These are phyloP conservation scores for Rubroshorea leprosula DNA, from an alignment of 345 rosid species.

Conservation along the genomic window DNA sequence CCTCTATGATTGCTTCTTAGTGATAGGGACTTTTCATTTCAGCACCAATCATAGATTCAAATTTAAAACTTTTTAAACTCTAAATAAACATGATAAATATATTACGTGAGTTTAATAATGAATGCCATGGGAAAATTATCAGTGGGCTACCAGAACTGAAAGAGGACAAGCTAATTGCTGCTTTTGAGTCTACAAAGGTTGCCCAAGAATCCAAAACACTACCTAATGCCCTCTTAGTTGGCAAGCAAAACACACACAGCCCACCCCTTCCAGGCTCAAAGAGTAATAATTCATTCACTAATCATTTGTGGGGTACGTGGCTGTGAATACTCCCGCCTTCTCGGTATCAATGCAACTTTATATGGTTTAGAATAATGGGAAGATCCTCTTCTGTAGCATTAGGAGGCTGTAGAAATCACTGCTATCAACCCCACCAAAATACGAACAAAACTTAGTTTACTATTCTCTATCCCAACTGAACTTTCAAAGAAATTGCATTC, in stretches of 20 bases:
- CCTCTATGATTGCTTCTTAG: too few relatives aligned
- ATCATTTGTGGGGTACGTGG: constrained; percentile 15
- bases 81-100: neutral
- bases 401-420: too few relatives aligned
- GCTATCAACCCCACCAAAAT: too few relatives aligned
- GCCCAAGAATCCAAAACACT: constrained; percentile 14
- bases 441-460: too few relatives aligned
- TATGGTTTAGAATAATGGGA: too few relatives aligned
- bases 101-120: neutral
- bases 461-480: too few relatives aligned
- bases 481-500: too few relatives aligned
- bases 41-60: too few relatives aligned
- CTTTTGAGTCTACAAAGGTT: constrained; percentile 10
- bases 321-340: neutral
- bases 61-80: neutral
- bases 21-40: too few relatives aligned
- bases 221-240: constrained; percentile 23
- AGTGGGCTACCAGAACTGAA: constrained; percentile 3
- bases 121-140: neutral
- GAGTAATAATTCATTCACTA: constrained; percentile 27
- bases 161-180: constrained; percentile 9
- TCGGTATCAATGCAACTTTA: too few relatives aligned
- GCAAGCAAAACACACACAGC: constrained; percentile 20
- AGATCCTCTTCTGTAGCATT: too few relatives aligned
- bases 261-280: neutral